Conservation (phyloP, 805 yeast species). For the Myxozyma vanderwaltii region DNA sequence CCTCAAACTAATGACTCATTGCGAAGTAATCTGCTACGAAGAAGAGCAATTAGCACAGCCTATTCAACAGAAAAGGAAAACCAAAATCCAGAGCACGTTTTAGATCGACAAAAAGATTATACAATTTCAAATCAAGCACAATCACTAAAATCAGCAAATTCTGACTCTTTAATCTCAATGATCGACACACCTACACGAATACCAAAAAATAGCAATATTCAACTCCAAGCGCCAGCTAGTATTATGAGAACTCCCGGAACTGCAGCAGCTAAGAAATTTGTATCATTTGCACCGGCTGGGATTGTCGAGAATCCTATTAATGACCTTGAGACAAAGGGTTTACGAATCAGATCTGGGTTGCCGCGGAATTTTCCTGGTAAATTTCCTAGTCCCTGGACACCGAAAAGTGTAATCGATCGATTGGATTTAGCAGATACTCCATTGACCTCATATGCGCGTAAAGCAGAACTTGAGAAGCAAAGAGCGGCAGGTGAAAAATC, state of each 20-base stretch:
- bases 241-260: constrained; percentile 34
- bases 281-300: constrained; percentile 19
- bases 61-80: neutral
- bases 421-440: constrained; percentile 25
- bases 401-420: constrained; percentile 20
- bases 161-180: neutral
- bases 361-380: constrained; percentile 36
- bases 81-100: neutral
- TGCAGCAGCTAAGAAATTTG: constrained; percentile 23
- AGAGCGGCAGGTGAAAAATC: neutral
- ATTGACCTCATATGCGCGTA: constrained; percentile 12
- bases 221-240: constrained; percentile 12
- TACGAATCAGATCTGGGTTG: constrained; percentile 31
- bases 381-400: constrained; percentile 37
- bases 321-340: neutral
- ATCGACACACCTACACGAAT: constrained; percentile 23
- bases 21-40: neutral
- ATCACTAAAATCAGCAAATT: neutral
- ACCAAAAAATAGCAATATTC: neutral
- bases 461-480: neutral
- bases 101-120: neutral
- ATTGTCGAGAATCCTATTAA: neutral
- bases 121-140: neutral
- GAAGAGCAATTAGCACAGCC: neutral
- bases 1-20: neutral